Percentiles rank a stretch among this genome's conserved stretches.
phyloP scores from a whole-genome alignment of 1,284 basidiomycete species.

The Trichosporon sp. region DNA sequence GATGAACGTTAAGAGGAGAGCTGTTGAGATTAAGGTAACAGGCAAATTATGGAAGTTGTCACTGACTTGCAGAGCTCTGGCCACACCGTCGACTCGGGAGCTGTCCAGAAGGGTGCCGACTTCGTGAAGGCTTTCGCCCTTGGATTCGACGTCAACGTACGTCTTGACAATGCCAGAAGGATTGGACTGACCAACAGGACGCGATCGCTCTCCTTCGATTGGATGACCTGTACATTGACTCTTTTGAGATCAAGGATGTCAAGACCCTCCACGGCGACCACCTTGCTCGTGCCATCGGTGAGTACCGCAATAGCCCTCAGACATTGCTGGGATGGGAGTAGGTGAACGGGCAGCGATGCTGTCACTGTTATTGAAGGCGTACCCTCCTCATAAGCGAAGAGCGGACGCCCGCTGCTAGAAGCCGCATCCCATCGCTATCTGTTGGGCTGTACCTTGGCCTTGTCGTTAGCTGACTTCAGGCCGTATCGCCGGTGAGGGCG shows the following conservation, averaged over 20 bases:
- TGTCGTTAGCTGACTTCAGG: slow-evolving; percentile 52
- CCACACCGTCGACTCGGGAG: slow-evolving; percentile 84
- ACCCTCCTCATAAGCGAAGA: not conserved
- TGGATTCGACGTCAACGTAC: slow-evolving; percentile 87
- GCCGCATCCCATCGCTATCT: not conserved
- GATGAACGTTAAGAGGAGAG: slow-evolving; percentile 86
- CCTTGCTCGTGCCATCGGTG: slow-evolving; percentile 88
- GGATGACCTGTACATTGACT: slow-evolving; percentile 96
- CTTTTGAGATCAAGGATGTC: slow-evolving; percentile 98
- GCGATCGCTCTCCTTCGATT: slow-evolving; percentile 89
- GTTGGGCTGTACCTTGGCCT: not conserved
- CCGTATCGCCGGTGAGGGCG: slow-evolving; percentile 95
- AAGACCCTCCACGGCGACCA: slow-evolving; percentile 98
- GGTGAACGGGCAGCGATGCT: too few species aligned
- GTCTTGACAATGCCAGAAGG: slow-evolving; percentile 29
- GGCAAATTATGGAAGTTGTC: not conserved
- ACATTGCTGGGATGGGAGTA: not conserved
- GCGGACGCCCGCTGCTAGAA: not conserved
- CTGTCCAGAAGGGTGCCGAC: slow-evolving; percentile 95
- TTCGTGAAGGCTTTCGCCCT: slow-evolving; percentile 93
- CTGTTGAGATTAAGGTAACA: slow-evolving; percentile 85
- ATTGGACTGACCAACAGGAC: slow-evolving; percentile 58
- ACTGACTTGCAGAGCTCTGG: slow-evolving; percentile 69
- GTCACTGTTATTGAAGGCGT: not conserved
- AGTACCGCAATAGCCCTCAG: slow-evolving; percentile 19